Conservation (phyloP, 768 basidiomycete species). For the Sporobolomyces roseus region DNA sequence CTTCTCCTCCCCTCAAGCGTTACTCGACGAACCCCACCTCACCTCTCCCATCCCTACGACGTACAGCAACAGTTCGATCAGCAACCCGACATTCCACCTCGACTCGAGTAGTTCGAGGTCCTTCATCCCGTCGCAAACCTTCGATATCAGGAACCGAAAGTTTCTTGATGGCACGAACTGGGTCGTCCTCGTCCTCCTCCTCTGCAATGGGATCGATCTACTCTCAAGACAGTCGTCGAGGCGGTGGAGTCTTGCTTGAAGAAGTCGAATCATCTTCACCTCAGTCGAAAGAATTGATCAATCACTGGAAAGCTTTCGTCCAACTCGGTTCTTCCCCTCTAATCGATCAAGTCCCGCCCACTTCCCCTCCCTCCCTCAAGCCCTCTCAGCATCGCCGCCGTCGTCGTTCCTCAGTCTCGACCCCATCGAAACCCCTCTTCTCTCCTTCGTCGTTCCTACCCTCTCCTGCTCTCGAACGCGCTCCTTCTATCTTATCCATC, state of each 20-base stretch:
- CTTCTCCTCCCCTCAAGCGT: background rate
- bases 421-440: too few relatives aligned
- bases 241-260: background rate
- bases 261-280: too few relatives aligned
- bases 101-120: background rate
- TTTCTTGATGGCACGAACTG: background rate
- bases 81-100: constrained; percentile 5
- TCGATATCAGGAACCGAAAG: constrained; percentile 7
- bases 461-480: background rate
- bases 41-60: background rate
- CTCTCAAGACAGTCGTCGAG: background rate
- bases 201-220: background rate
- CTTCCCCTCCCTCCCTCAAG: background rate
- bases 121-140: too few relatives aligned
- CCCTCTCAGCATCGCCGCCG: too few relatives aligned
- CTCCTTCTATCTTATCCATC: background rate
- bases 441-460: too few relatives aligned
- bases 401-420: background rate
- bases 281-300: background rate
- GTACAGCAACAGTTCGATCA: constrained; percentile 18
- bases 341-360: constrained; percentile 1
- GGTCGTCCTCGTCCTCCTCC: background rate
- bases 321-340: background rate
- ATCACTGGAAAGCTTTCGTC: constrained; percentile 20
- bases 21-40: background rate